Percentiles rank a stretch among this genome's conserved stretches.
Evolutionary conservation across 306 rosid species (phyloP).

Genomic region (Cyclanthera cordifolia): DNA sequence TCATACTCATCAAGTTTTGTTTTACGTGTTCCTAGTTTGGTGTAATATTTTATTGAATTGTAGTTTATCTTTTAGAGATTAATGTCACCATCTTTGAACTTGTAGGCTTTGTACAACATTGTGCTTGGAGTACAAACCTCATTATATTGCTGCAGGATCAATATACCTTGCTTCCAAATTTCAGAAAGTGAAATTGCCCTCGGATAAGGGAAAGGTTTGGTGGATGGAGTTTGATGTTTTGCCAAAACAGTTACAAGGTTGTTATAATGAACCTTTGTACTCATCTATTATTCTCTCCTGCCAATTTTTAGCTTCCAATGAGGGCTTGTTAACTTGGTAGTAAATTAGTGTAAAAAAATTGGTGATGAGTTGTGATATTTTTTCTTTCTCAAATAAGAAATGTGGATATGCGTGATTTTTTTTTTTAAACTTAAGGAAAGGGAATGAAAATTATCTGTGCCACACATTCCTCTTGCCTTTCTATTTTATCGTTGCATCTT

Average conservation of each 20-base stretch:
- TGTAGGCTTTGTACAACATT: slow-evolving; percentile 38
- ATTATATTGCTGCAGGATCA: slow-evolving; percentile 39
- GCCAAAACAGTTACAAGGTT: slow-evolving; percentile 32
- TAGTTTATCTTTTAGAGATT: not conserved
- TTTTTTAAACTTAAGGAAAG: not conserved
- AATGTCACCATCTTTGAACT: slow-evolving; percentile 11
- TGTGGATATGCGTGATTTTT: not conserved
- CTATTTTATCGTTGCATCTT: not conserved
- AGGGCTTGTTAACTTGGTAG: slow-evolving; percentile 2
- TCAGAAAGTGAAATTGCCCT: slow-evolving; percentile 34
- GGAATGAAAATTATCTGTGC: not conserved
- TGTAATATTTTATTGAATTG: not conserved
- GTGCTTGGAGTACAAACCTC: slow-evolving; percentile 45
- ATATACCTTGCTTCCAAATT: slow-evolving; percentile 40
- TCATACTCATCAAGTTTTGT: not conserved
- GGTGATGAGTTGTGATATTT: not conserved
- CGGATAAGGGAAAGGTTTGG: slow-evolving; percentile 32
- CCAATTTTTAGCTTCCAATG: not conserved
- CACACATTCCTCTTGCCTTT: not conserved
- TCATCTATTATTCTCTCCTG: not conserved
- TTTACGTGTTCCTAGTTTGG: not conserved
- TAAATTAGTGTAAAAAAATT: not conserved
- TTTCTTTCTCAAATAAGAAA: not conserved
- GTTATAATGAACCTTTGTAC: not conserved
- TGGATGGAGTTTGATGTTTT: slow-evolving; percentile 43